These are phyloP conservation scores for Rhododendron williamsianum DNA, from an alignment of 148 eudicot species.

Conservation along the genomic window DNA sequence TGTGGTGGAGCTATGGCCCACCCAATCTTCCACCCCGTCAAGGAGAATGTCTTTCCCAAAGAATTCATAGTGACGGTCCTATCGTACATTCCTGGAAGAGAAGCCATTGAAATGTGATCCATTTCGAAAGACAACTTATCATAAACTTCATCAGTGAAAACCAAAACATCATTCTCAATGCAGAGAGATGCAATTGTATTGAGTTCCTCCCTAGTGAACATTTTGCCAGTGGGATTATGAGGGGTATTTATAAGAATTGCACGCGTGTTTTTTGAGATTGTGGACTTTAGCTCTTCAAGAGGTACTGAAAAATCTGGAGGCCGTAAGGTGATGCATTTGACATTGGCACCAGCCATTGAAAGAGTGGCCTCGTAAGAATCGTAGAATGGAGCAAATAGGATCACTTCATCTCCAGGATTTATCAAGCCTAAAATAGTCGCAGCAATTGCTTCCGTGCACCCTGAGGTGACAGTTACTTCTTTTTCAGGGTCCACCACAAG, in stretches of 20 bases:
- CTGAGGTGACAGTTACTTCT: slow-evolving; percentile 96
- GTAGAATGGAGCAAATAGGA: slow-evolving; percentile 93
- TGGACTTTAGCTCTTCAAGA: slow-evolving; percentile 65
- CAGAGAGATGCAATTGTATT: slow-evolving; percentile 69
- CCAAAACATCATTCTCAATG: slow-evolving; percentile 85
- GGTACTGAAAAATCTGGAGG: slow-evolving; percentile 84
- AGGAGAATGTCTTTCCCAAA: slow-evolving; percentile 88
- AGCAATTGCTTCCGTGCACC: slow-evolving; percentile 99
- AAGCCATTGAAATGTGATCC: slow-evolving; percentile 95
- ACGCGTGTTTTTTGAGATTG: slow-evolving; percentile 65
- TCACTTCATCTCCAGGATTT: slow-evolving; percentile 90
- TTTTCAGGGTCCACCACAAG: slow-evolving; percentile 83
- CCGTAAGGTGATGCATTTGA: slow-evolving; percentile 63
- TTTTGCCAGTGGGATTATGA: slow-evolving; percentile 97
- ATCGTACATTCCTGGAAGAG: slow-evolving; percentile 93
- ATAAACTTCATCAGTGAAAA: slow-evolving; percentile 87
- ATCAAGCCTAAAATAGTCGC: slow-evolving; percentile 91
- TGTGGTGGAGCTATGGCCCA: slow-evolving; percentile 98
- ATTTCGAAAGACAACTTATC: slow-evolving; percentile 92
- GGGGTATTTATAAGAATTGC: slow-evolving; percentile 92
- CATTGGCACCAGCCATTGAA: slow-evolving; percentile 93
- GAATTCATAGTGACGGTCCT: slow-evolving; percentile 91
- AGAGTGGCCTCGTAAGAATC: slow-evolving; percentile 95
- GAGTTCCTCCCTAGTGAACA: slow-evolving; percentile 81
- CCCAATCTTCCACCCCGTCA: slow-evolving; percentile 99